A percentile compares a stretch with the other conserved stretches of the same genome.
Conservation (phyloP, 495 filamentous ascomycete genomes). For the Penicillium lagena region DNA sequence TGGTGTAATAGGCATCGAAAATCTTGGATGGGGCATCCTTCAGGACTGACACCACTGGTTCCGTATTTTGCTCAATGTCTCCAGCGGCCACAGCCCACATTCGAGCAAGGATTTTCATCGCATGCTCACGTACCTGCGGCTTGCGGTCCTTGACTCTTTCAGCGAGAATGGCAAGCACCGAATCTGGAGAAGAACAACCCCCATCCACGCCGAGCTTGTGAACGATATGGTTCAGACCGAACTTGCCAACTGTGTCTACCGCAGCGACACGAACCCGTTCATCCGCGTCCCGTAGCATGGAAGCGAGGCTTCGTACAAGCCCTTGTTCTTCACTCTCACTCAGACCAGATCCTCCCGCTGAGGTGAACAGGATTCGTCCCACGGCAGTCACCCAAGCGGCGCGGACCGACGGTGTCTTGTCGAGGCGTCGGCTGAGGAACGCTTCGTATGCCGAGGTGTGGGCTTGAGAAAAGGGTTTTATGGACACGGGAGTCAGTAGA, state of each 20-base stretch:
- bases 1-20: conserved; percentile 82
- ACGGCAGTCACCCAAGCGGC: conserved; percentile 77
- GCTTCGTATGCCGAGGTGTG: conserved; percentile 71
- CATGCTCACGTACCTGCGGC: conserved; percentile 72
- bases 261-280: conserved; percentile 87
- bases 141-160: conserved; percentile 87
- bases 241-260: conserved; percentile 70
- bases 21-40: conserved; percentile 79
- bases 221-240: conserved; percentile 72
- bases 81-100: conserved; percentile 90
- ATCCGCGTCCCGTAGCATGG: conserved; percentile 80
- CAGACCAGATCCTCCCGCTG: conserved; percentile 78
- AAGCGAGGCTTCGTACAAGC: conserved; percentile 65
- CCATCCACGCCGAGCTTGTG: conserved; percentile 71
- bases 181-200: conserved; percentile 60
- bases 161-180: conserved; percentile 70
- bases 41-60: conserved; percentile 62
- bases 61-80: conserved; percentile 78
- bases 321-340: conserved; percentile 66
- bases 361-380: conserved; percentile 77
- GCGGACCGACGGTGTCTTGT: conserved; percentile 75
- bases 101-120: conserved; percentile 73
- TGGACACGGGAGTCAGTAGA: conserved; percentile 70
- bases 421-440: conserved; percentile 75
- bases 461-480: conserved; percentile 75